Evolutionary conservation across 2,329 filamentous ascomycete species (phyloP).

Genomic region (Ascochyta fabae): DNA sequence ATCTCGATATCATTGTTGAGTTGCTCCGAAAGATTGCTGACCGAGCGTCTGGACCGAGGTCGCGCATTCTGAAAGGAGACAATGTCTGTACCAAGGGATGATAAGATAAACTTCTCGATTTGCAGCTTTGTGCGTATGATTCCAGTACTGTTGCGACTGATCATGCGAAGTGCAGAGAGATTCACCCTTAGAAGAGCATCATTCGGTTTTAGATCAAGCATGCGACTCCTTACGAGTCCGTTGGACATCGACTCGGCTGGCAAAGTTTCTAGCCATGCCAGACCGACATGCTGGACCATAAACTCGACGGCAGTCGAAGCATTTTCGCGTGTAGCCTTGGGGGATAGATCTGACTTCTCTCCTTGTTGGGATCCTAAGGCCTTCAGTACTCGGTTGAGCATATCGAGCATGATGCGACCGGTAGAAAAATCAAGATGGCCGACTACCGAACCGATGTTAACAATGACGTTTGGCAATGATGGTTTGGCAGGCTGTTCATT

Average conservation of each 20-base stretch:
- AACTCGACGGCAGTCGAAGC: slow-evolving; percentile 26
- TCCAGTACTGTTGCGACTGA: slow-evolving; percentile 23
- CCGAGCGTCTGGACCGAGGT: slow-evolving; percentile 35
- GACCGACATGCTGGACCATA: slow-evolving; percentile 34
- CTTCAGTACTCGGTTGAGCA: slow-evolving; percentile 34
- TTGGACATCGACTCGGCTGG: slow-evolving; percentile 31
- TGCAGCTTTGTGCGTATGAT: slow-evolving; percentile 33
- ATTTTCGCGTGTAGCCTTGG: not conserved
- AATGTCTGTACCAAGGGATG: slow-evolving; percentile 57
- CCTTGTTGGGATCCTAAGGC: slow-evolving; percentile 23
- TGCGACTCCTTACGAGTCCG: slow-evolving; percentile 1
- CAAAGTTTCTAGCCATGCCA: slow-evolving; percentile 43
- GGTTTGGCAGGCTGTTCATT: slow-evolving; percentile 17
- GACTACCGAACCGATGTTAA: slow-evolving; percentile 45
- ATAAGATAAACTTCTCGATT: slow-evolving; percentile 55
- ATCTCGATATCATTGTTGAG: slow-evolving; percentile 42
- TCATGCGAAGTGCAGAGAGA: slow-evolving; percentile 33
- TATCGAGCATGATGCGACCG: slow-evolving; percentile 42
- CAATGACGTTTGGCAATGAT: slow-evolving; percentile 25
- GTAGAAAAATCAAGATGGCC: slow-evolving; percentile 46
- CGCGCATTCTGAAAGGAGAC: slow-evolving; percentile 56
- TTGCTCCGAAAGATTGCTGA: slow-evolving; percentile 29
- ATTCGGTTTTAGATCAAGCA: slow-evolving; percentile 33
- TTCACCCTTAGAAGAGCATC: slow-evolving; percentile 40
- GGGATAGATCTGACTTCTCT: not conserved